These are phyloP conservation scores for Jimgerdemannia lactiflua DNA, from an alignment of 192 early-diverging fungal genomes.

Conservation along the genomic window DNA sequence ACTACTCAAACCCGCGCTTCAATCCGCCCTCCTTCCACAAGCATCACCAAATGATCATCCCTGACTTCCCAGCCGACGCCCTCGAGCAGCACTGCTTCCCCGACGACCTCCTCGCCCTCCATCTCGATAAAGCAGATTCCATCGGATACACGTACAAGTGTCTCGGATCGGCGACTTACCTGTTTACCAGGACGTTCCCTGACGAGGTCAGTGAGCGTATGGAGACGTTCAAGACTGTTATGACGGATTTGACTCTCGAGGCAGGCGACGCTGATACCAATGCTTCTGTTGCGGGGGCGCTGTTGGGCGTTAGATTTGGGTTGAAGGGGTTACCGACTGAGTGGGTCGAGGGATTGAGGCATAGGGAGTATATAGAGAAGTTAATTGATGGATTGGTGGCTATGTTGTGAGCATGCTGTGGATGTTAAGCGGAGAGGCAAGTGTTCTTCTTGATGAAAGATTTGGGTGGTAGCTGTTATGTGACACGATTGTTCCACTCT, in stretches of 20 bases:
- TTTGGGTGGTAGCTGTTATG: too few species aligned
- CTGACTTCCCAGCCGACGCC: constrained; percentile 22
- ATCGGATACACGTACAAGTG: constrained; percentile 17
- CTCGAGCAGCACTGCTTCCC: constrained; percentile 15
- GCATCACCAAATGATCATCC: constrained; percentile 19
- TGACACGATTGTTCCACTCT: too few species aligned
- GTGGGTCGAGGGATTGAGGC: constrained; percentile 34
- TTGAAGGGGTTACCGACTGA: constrained; percentile 26
- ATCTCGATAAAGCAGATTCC: constrained; percentile 3
- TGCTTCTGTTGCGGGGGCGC: constrained; percentile 27
- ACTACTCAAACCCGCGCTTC: constrained; percentile 2
- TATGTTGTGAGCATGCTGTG: constrained; percentile 12
- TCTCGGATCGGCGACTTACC: constrained; percentile 22
- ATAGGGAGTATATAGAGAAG: constrained; percentile 36
- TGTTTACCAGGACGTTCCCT: constrained; percentile 23
- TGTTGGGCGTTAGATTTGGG: constrained; percentile 29
- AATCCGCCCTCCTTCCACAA: constrained; percentile 22
- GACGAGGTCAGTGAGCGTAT: constrained; percentile 8
- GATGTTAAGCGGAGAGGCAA: too few species aligned
- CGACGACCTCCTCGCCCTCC: background rate
- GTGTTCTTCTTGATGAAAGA: too few species aligned
- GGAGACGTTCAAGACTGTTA: constrained; percentile 22
- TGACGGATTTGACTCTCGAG: constrained; percentile 33
- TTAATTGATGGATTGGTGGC: constrained; percentile 28
- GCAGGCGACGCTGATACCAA: constrained; percentile 34